Base-by-base conservation (phyloP, 345 rosid genomes). In the Euphorbia peplus region DNA sequence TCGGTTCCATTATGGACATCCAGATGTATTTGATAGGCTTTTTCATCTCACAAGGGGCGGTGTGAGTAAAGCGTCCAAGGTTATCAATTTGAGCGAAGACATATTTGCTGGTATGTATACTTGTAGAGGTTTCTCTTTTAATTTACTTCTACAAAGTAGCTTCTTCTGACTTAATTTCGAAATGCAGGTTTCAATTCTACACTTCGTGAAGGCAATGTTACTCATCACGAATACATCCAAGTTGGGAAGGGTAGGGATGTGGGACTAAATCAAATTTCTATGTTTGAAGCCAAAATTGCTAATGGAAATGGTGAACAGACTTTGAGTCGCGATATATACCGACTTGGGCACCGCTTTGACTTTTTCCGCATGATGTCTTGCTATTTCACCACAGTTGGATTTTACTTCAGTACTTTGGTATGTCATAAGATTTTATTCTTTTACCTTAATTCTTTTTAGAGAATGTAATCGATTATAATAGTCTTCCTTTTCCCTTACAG, bases 171-270 rank as follows among this genome's bases (percentile, higher is more conserved):
- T 29, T 46, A 70, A 44, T 44, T 73, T 60, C 67, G 48, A 39
- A 60, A 24, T 69, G 74, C 80, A 95, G 99, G 99, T 52, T 95
- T 90, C 83, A 92, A 92, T 78, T 92, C 99, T 63, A 95, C 99
- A 10, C 99, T 95, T 47, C 99, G 99, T 46, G 95, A 92, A 86
- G 99, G 99, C 72, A 95, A 95, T 85, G 96, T 95, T 58, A 95
- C 99, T 35, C 99, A 95, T 85, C 99, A 95, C 59, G 99, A 95
- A 59, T 95, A 95, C 77, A 92, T 90, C 79, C 99, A 95, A 86
- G 99, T 95, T 53, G 99, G 99, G 56, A 95, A 95, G 80, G 99
- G 98, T 42, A 90, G 99, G 76, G 98, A 92, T 80, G 99, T 95
- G 75, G 98, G 99, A n/a, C 90, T 95, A 50, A 95, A 95, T 73